Evolutionary conservation across 2,329 filamentous ascomycete genomes (phyloP), one percentile per base, ranked within the genome.

Genomic region (Hypoxylon sp.): DNA sequence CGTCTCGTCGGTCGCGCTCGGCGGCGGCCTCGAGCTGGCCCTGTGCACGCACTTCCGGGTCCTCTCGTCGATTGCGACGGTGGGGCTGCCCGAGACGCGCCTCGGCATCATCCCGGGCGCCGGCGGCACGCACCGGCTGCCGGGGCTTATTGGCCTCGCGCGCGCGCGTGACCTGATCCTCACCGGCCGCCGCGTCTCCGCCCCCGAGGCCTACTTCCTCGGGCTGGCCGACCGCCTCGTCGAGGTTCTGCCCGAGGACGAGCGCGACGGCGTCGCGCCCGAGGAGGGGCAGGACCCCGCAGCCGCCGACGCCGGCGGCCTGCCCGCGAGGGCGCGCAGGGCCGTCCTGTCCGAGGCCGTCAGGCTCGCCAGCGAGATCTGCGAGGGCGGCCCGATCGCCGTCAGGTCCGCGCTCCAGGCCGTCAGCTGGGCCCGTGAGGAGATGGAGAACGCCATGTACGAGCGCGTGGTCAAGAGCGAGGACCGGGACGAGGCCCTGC

Each of bases 61-160:
- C 48, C 88, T 98, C 65, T 84, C 88, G 26, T 92, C 90, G 33
- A 90, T 88, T 27, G 90, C 92, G 13, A 79, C 82, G 20, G 86
- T 99, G 51, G 93, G 87, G 0, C 85, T 98, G 4, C 95, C 95
- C 1, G 95, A 99, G 74, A 98, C 95, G 1, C 84, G 93, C 2
- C 83, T 99, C 2, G 95, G 90, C 53, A 99, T 99, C 72, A 90
- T 99, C 64, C 95, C 95, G 2, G 95, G 95, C 57, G 95, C 94
- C 2, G 95, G 95, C 38, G 95, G 94, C 58, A 98, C 94, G 1
- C 91, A 92, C 75, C 88, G 95, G 8, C 86, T 99, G 0, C 92
- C 92, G 1, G 84, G 83, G 7, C 77, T 99, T 17, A 88, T 99
- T 64, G 95, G 95, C 4, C 78, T 89, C 20, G 81, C 83, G 21